phyloP scores from a whole-genome alignment of 345 rosid species.

The Eucalyptus curtisii region DNA sequence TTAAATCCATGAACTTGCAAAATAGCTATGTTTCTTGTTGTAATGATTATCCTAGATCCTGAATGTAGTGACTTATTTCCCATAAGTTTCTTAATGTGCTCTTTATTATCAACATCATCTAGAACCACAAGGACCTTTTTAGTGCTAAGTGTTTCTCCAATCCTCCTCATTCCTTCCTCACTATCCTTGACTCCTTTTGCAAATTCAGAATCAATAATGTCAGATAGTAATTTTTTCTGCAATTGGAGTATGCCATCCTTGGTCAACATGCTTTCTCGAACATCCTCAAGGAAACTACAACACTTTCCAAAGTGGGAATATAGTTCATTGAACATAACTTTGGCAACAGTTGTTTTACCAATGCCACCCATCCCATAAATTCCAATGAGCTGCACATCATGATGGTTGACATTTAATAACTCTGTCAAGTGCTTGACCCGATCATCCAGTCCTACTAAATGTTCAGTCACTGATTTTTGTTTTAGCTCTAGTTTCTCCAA shows the following conservation, averaged over 20 bases:
- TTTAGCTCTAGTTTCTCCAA: rapidly evolving
- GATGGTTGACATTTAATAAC: too few species aligned
- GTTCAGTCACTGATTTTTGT: rapidly evolving
- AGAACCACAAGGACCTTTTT: neutral
- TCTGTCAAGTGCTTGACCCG: too few species aligned
- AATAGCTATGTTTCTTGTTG: neutral
- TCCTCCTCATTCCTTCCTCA: neutral
- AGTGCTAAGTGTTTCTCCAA: rapidly evolving
- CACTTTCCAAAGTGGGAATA: too few species aligned
- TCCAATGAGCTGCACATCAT: too few species aligned
- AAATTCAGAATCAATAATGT: rapidly evolving
- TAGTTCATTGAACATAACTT: rapidly evolving
- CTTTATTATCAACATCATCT: neutral
- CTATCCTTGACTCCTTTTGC: rapidly evolving
- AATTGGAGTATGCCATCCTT: too few species aligned
- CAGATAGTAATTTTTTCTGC: rapidly evolving
- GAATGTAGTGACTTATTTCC: neutral
- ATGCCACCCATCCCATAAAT: too few species aligned
- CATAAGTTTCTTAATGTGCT: neutral
- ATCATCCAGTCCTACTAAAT: too few species aligned
- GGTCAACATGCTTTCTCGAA: rapidly evolving
- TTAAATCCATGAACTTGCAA: neutral
- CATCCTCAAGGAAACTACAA: rapidly evolving
- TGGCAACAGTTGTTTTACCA: too few species aligned
- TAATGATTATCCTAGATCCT: neutral